Conservation (phyloP, 148 eudicot genomes). For the Selenicereus undatus region DNA sequence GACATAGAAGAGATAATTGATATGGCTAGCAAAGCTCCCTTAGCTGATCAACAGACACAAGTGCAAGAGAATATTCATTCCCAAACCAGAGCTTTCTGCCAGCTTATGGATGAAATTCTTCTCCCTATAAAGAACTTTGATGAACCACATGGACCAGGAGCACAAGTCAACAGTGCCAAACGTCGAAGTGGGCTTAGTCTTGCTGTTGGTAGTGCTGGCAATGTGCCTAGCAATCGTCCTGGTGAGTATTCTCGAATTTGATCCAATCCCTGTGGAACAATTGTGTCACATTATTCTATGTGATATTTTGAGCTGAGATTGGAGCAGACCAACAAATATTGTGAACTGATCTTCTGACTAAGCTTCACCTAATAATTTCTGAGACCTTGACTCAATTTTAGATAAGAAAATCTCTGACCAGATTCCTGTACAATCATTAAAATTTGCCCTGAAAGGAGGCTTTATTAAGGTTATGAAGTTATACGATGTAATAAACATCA, state of each 20-base stretch:
- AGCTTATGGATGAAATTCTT: constrained; percentile 70
- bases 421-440: neutral
- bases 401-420: neutral
- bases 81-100: constrained; percentile 58
- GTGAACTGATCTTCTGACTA: neutral
- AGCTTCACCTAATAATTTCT: neutral
- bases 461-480: too few species aligned
- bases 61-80: constrained; percentile 86
- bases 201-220: constrained; percentile 58
- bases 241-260: constrained; percentile 38
- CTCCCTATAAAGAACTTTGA: constrained; percentile 39
- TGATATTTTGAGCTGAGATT: neutral
- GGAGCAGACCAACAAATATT: neutral
- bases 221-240: constrained; percentile 35
- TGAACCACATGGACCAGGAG: constrained; percentile 27
- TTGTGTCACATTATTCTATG: neutral
- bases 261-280: neutral
- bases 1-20: constrained; percentile 87
- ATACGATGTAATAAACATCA: too few species aligned
- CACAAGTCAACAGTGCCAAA: constrained; percentile 28
- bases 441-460: too few species aligned
- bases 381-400: neutral
- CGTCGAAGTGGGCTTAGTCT: constrained; percentile 75
- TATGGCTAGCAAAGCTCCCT: constrained; percentile 70
- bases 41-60: constrained; percentile 72